Evolutionary conservation across 1,284 basidiomycete genomes (phyloP).

Genomic region (Caloboletus inedulis): DNA sequence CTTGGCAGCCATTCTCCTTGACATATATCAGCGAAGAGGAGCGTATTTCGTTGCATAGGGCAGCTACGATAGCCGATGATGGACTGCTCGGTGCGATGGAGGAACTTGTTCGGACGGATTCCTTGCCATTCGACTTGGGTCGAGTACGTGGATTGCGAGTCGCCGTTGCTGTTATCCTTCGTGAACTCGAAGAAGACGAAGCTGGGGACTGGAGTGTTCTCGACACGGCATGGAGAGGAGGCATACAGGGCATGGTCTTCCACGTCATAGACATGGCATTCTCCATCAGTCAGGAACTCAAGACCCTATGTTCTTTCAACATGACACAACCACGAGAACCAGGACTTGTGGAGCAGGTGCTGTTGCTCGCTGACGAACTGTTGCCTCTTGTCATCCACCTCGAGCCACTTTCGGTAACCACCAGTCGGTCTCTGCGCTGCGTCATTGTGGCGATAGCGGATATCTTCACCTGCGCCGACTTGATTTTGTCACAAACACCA

Average conservation of each 20-base stretch:
- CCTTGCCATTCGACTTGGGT: constrained; percentile 40
- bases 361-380: constrained; percentile 51
- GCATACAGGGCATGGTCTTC: constrained; percentile 51
- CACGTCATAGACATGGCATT: constrained; percentile 52
- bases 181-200: constrained; percentile 47
- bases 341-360: constrained; percentile 48
- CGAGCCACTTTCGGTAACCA: constrained; percentile 44
- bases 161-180: constrained; percentile 53
- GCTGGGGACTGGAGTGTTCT: constrained; percentile 53
- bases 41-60: constrained; percentile 51
- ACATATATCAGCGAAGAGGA: constrained; percentile 61
- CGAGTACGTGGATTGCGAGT: constrained; percentile 59
- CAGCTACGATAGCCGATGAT: constrained; percentile 61
- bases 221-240: constrained; percentile 56
- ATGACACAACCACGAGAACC: constrained; percentile 37
- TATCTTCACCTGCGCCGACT: constrained; percentile 53
- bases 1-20: constrained; percentile 44
- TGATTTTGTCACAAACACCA: constrained; percentile 41
- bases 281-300: constrained; percentile 50
- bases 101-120: constrained; percentile 41
- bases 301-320: constrained; percentile 45
- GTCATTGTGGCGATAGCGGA: constrained; percentile 47
- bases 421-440: constrained; percentile 45
- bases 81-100: constrained; percentile 62
- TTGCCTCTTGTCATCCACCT: constrained; percentile 51